Base-by-base conservation (phyloP, 192 early-diverging fungal species). In the Ambispora gerdemannii region DNA sequence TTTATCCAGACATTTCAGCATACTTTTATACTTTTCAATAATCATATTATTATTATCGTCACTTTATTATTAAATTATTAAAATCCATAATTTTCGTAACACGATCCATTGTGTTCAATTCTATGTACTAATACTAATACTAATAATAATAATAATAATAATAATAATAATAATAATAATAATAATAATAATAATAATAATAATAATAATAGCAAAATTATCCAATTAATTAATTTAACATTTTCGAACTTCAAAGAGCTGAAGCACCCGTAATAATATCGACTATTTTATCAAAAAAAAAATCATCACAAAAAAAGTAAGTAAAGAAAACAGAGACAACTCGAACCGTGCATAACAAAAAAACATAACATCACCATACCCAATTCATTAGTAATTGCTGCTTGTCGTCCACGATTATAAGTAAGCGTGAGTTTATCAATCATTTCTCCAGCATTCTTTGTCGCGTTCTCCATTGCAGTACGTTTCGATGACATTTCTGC, bases 381-480 rank as follows among this genome's bases (percentile, higher is more conserved):
- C 70, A 98, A 89, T 80, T 98, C 96, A 86, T 96, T 97, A 77
- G 96, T 98, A 82, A 98, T 98, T 72, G 88, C 86, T 63, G 96
- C 95, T 81, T 98, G 96, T 82, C 95, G 93, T 77, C 92, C 90
- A 74, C 95, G 91, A 89, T 98, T 97, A 90, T 93, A 98, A 72
- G 89, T 90, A 78, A 98, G 84, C 59, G 95, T 96, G 59, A 98
- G 85, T 78, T 91, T 95, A 79, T 90, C 83, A 85, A 98, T 94
- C 88, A 98, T 96, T 70, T 98, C 95, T 78, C 90, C 92, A 65
- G 95, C 97, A 84, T 99, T 99, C 88, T 98, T 95, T 81, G 95
- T 98, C 36, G 97, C 95, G 81, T 99, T 99, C 87, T 99, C 97
- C 97, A 98, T 99, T 73, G 97, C 97, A 73, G 91, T 90, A 70